phyloP scores from a whole-genome alignment of 2,329 filamentous ascomycete species.

The Drechslera avenae region DNA sequence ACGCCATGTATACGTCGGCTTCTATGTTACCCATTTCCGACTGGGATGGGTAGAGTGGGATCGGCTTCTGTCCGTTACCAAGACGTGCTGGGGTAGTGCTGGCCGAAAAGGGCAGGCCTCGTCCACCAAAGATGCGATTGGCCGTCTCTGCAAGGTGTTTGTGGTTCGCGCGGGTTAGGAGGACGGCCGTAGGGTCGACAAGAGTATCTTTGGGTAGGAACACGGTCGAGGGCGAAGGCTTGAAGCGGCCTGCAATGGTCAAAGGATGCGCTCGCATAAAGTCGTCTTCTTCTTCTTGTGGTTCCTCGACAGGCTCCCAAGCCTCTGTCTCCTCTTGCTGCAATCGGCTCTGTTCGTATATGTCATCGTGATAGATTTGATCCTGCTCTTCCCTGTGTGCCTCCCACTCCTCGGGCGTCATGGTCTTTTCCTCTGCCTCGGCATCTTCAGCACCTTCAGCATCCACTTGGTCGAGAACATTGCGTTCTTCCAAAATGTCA shows the following conservation, averaged over 20 bases:
- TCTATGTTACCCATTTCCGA: constrained; percentile 75
- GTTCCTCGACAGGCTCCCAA: constrained; percentile 35
- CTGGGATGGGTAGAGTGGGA: constrained; percentile 68
- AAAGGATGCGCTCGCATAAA: constrained; percentile 71
- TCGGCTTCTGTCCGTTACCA: constrained; percentile 64
- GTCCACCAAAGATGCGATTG: constrained; percentile 76
- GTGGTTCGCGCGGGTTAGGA: constrained; percentile 68
- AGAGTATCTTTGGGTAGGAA: constrained; percentile 74
- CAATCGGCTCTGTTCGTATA: constrained; percentile 51
- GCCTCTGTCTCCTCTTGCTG: constrained; percentile 51
- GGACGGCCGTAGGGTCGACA: constrained; percentile 68
- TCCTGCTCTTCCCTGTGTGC: constrained; percentile 40
- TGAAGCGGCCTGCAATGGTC: constrained; percentile 74
- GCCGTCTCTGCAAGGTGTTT: constrained; percentile 77
- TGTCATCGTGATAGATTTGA: constrained; percentile 38
- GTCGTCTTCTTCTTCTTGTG: constrained; percentile 44
- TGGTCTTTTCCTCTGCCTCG: constrained; percentile 26
- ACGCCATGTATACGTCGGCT: constrained; percentile 72
- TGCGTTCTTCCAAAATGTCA: constrained; percentile 39
- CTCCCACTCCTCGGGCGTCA: constrained; percentile 44
- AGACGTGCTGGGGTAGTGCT: constrained; percentile 65
- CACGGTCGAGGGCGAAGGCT: constrained; percentile 74
- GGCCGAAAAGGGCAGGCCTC: constrained; percentile 74
- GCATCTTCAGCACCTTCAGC: constrained; percentile 39
- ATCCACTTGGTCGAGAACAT: background rate